Percentiles rank a stretch among this genome's conserved stretches.
Evolutionary conservation across 192 early-diverging fungal genomes (phyloP).

Genomic region (Rhizoclosmatium globosum): DNA sequence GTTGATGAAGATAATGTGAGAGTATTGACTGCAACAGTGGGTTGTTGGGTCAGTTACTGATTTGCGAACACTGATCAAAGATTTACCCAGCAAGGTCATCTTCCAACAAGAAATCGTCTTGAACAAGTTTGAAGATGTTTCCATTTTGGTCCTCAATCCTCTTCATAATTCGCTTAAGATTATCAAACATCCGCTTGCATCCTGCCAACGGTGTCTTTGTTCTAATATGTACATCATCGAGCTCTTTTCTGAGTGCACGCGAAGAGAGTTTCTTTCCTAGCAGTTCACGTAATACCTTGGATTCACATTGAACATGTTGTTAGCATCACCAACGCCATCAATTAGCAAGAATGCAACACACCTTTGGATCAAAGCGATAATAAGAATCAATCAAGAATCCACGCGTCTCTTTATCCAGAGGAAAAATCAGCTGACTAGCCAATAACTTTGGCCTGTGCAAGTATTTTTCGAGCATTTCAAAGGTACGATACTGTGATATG

Average conservation of each 20-base stretch:
- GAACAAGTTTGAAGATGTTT: constrained; percentile 55
- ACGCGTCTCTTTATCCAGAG: constrained; percentile 37
- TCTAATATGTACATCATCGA: constrained; percentile 52
- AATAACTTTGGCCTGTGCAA: constrained; percentile 53
- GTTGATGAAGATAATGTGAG: constrained; percentile 61
- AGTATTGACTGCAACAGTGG: constrained; percentile 53
- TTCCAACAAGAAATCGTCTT: constrained; percentile 57
- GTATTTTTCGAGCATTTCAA: constrained; percentile 55
- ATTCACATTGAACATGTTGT: constrained; percentile 35
- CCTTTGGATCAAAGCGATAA: constrained; percentile 53
- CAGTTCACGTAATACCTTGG: constrained; percentile 38
- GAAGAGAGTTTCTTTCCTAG: constrained; percentile 65
- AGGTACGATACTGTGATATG: constrained; percentile 55
- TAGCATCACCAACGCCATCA: no score
- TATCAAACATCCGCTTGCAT: constrained; percentile 69
- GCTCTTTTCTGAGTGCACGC: constrained; percentile 50
- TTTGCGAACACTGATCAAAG: no score
- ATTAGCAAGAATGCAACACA: neutral
- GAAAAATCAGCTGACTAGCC: constrained; percentile 49
- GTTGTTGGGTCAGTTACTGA: neutral
- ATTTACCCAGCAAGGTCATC: constrained; percentile 52
- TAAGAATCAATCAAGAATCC: constrained; percentile 55
- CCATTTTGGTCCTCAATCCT: constrained; percentile 64
- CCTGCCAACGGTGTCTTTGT: constrained; percentile 48
- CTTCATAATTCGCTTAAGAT: constrained; percentile 69